Conservation (phyloP, 306 rosid genomes). For the Quercus glauca region DNA sequence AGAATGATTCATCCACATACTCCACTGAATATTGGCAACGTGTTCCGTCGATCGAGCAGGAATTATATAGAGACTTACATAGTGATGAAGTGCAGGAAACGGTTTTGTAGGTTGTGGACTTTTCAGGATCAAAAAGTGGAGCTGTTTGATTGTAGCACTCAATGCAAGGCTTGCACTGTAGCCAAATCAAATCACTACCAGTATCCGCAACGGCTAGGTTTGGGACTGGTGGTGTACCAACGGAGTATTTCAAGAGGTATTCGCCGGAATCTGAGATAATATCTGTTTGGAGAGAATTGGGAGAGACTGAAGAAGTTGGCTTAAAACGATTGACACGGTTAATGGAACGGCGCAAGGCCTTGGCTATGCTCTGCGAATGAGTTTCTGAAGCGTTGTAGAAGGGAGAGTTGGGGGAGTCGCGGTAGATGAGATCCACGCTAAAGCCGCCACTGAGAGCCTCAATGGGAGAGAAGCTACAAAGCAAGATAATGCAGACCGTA, state of each 20-base stretch:
- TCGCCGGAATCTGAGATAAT: background rate
- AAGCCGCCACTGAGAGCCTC: conserved; percentile 15
- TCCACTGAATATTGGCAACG: background rate
- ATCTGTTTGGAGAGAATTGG: background rate
- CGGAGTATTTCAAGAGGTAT: conserved; percentile 33
- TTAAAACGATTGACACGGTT: background rate
- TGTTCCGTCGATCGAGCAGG: background rate
- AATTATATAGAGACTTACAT: rapidly evolving
- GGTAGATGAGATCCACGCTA: conserved; percentile 1
- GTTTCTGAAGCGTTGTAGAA: background rate
- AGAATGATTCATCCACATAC: conserved; percentile 33
- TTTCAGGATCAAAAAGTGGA: conserved; percentile 38
- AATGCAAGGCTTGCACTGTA: conserved; percentile 50
- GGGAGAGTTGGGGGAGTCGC: background rate
- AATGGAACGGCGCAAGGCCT: conserved; percentile 6
- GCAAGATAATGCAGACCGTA: background rate
- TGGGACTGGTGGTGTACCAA: conserved; percentile 55
- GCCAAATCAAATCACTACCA: conserved; percentile 55
- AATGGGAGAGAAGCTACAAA: background rate
- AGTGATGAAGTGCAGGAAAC: conserved; percentile 1
- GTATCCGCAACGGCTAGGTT: conserved; percentile 45
- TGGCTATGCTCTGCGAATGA: background rate
- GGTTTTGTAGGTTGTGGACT: conserved; percentile 30
- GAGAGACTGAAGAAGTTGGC: background rate
- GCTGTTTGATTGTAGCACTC: conserved; percentile 32